Base-by-base conservation (phyloP, 2,329 filamentous ascomycete genomes). In the Penicillium aurantiogriseum region DNA sequence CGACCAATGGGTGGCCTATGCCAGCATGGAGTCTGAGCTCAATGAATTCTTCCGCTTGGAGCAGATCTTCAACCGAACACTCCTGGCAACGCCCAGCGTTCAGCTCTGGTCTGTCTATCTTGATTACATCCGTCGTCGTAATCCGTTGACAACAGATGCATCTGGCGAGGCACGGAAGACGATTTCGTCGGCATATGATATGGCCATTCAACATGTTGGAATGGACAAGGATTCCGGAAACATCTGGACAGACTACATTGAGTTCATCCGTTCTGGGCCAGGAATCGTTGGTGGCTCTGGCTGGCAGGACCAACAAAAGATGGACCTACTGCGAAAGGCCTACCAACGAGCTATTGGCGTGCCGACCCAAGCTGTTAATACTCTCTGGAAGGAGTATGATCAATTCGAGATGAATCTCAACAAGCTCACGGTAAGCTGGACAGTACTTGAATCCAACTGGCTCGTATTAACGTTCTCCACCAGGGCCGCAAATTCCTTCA, bases 231-330 rank as follows among this genome's bases (percentile, higher is more conserved):
- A 96, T 69, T 88, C 92, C 11, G 93, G 92, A 36, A 85, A 83
- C 63, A 88, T 99, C 56, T 99, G 94, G 94, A 85, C 89, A 58
- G 94, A 99, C 64, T 97, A 97, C 69, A 88, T 99, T 60, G 87
- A 94, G 64, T 97, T 99, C 71, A 85, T 97, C 74, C 92, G 92
- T 71, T 90, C 86, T 39, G 91, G 89, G 0, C 94, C 94, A 1
- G 94, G 94, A 6, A 86, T 86, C 57, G 85, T 94, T 57, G 93
- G 92, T 27, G 94, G 93, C 43, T 88, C 83, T 57, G 88, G 85
- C 57, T 99, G 94, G 95, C 92, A 97, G 75, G 94, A 97, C 71
- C 90, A 93, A 76, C 94, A 97, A 72, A 99, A 99, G 81, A 96
- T 96, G 89, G 94, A 99, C 68, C 82, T 90, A 65, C 78, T 99